Base-by-base conservation (phyloP, 2,329 filamentous ascomycete species). In the Graphilbum sp. region DNA sequence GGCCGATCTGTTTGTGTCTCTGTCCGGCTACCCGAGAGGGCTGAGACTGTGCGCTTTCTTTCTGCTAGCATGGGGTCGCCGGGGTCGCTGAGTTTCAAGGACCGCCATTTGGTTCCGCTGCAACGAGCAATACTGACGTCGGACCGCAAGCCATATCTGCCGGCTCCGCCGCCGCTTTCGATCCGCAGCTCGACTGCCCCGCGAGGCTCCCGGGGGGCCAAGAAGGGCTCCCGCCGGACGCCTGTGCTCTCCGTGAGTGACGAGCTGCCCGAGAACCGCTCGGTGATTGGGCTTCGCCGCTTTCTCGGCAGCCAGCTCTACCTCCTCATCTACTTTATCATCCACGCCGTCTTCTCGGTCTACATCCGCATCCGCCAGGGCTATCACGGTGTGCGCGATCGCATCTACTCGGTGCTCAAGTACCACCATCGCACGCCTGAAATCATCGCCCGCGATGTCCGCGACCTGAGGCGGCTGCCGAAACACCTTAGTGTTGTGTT, bases 371-470 rank as follows among this genome's bases (percentile, higher is more conserved):
- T 84, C 41, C 77, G 87, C 41, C 77, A 85, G 53, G 73, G 75
- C 39, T 90, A 85, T 61, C 79, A 88, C 55, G 72, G 79, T 9
- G 68, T 93, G 36, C 66, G 75, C 47, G 81, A 90, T 54, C 77
- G 82, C 42, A 63, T 88, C 45, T 72, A 85, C 38, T 82, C 84
- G 10, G 71, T 96, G 43, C 66, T 93, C 39, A 87, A 88, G 56
- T 90, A 98, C 62, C 92, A 98, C 61, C 90, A 98, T 58, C 82
- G 84, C 37, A 93, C 88, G 1, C 90, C 90, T 8, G 84, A 93
- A 54, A 75, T 94, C 53, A 94, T 98, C 48, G 76, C 79, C 51
- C 78, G 80, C 51, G 90, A 98, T 60, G 79, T 96, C 20, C 75
- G 75, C 54, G 67, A 69, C 10, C 59, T 98, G 41, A 69, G 66